phyloP scores from a whole-genome alignment of 2,329 filamentous ascomycete genomes.

The Fusarium torulosum region DNA sequence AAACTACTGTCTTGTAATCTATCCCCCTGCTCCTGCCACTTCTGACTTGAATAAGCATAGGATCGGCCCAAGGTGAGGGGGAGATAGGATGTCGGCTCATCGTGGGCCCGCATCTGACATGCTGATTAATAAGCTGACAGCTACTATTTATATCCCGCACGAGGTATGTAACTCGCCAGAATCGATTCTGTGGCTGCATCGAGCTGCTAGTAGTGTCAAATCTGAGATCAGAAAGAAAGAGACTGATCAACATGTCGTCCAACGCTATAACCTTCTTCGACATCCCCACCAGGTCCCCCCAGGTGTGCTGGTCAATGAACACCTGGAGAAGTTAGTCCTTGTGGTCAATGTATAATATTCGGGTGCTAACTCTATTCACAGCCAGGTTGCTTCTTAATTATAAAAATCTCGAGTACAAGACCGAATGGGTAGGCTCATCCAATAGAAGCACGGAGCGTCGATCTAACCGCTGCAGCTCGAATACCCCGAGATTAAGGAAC shows the following conservation, averaged over 20 bases:
- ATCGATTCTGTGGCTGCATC: background rate
- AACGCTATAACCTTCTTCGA: constrained; percentile 24
- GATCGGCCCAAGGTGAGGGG: background rate
- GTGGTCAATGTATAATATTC: accelerated
- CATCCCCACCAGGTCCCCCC: constrained; percentile 30
- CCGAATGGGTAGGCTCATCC: constrained; percentile 25
- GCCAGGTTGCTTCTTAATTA: constrained; percentile 38
- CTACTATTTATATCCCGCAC: constrained; percentile 8
- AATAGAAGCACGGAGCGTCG: accelerated
- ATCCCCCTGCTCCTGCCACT: constrained; percentile 1
- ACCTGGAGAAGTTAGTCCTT: constrained; percentile 33
- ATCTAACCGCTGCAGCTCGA: constrained; percentile 22
- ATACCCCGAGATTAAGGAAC: constrained; percentile 33
- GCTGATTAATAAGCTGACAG: constrained; percentile 11
- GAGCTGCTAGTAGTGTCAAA: accelerated
- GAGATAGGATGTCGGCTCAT: accelerated
- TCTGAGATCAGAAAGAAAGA: accelerated
- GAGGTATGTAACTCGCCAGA: background rate
- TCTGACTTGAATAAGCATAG: background rate
- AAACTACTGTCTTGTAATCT: too few species aligned
- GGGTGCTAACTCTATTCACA: background rate
- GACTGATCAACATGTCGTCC: constrained; percentile 8
- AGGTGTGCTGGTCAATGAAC: constrained; percentile 41
- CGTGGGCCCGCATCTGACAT: background rate
- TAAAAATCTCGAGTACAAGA: constrained; percentile 30